phyloP scores from a whole-genome alignment of 345 rosid genomes.

The Linum usitatissimum region DNA sequence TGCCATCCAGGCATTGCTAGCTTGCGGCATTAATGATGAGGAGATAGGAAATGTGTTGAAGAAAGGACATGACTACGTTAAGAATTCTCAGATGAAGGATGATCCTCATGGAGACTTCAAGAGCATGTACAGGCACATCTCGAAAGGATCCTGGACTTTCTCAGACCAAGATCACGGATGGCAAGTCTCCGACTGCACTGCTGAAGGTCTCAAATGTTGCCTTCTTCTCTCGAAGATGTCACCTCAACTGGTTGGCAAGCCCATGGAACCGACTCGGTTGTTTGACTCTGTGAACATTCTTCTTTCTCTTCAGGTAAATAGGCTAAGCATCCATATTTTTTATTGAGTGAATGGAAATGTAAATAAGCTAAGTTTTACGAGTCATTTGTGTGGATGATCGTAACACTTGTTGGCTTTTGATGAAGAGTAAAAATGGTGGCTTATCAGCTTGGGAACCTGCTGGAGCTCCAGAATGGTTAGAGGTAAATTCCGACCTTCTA shows the following conservation, averaged over 20 bases:
- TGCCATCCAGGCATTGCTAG: neutral
- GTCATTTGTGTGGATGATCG: slow-evolving; percentile 8
- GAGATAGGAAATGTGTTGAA: neutral
- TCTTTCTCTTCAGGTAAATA: too few relatives aligned
- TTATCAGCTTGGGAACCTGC: slow-evolving; percentile 42
- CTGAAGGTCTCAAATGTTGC: slow-evolving; percentile 5
- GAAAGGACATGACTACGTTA: neutral
- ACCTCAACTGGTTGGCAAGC: too few relatives aligned
- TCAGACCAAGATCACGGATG: slow-evolving; percentile 14
- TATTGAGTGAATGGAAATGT: neutral
- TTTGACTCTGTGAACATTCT: too few relatives aligned
- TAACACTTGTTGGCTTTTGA: neutral
- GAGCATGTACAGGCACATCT: neutral
- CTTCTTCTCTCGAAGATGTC: too few relatives aligned
- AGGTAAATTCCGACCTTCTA: neutral
- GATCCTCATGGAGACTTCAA: slow-evolving; percentile 11
- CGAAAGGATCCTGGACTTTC: slow-evolving; percentile 14
- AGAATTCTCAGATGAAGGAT: neutral
- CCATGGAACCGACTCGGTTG: too few relatives aligned
- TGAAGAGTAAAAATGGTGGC: slow-evolving; percentile 36
- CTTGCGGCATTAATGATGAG: neutral
- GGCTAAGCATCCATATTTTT: too few relatives aligned
- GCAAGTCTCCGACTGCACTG: slow-evolving; percentile 17
- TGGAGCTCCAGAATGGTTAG: slow-evolving; percentile 12
- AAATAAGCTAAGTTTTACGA: too few relatives aligned